These are phyloP conservation scores for Apiosordaria backusii DNA, from an alignment of 495 filamentous ascomycete genomes.

Conservation along the genomic window DNA sequence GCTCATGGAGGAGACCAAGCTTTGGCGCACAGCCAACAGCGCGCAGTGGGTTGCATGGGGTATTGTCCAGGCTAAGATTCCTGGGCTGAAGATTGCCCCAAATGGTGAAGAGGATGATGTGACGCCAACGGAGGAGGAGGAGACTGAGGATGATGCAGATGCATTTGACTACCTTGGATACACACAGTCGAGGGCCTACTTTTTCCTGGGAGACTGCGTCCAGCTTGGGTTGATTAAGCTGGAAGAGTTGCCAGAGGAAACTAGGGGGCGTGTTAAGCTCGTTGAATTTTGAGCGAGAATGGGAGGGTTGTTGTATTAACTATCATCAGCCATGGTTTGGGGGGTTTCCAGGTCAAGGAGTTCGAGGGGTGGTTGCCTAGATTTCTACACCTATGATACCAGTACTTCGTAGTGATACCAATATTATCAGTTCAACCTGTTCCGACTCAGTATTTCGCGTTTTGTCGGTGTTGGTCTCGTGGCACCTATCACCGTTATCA, in stretches of 20 bases:
- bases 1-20: conserved; percentile 68
- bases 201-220: conserved; percentile 90
- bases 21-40: conserved; percentile 84
- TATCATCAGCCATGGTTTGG: background rate
- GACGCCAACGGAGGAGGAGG: conserved; percentile 35
- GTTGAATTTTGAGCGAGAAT: conserved; percentile 48
- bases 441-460: background rate
- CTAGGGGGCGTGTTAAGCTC: conserved; percentile 57
- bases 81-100: conserved; percentile 44
- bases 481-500: background rate
- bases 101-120: conserved; percentile 1
- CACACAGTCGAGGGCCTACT: conserved; percentile 81
- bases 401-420: conserved; percentile 4
- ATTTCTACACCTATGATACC: background rate
- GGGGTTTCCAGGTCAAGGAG: background rate
- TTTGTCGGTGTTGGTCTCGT: too few relatives aligned
- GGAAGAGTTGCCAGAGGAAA: conserved; percentile 67
- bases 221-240: conserved; percentile 62
- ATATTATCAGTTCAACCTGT: background rate
- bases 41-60: conserved; percentile 97
- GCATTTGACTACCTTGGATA: conserved; percentile 93
- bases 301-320: conserved; percentile 5
- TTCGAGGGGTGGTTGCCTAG: background rate
- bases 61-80: conserved; percentile 85
- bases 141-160: conserved; percentile 41